phyloP scores from a whole-genome alignment of 495 filamentous ascomycete species.

The Tuber aestivum region DNA sequence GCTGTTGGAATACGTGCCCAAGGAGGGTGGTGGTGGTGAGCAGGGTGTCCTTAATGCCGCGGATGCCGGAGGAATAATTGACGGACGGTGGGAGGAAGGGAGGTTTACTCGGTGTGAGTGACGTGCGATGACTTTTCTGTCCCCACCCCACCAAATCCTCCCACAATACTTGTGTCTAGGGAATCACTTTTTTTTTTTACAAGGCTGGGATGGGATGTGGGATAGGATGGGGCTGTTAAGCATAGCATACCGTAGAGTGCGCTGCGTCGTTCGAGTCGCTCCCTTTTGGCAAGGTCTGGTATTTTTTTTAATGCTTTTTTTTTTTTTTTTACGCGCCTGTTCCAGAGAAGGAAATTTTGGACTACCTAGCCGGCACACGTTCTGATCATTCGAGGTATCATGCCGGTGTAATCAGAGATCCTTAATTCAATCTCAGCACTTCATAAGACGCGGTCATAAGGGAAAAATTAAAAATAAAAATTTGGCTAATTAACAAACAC shows the following conservation, averaged over 20 bases:
- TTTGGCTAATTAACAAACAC: neutral
- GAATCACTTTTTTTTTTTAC: neutral
- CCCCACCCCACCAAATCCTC: neutral
- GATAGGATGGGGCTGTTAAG: neutral
- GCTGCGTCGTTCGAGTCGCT: neutral
- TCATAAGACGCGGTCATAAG: neutral
- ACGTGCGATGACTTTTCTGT: neutral
- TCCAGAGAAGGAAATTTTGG: neutral
- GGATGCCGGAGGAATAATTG: neutral
- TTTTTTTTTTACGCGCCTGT: neutral
- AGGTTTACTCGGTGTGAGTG: neutral
- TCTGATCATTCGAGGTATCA: neutral
- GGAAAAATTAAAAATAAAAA: neutral
- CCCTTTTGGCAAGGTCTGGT: neutral
- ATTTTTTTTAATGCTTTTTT: neutral
- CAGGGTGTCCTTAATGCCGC: neutral
- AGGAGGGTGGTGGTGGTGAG: neutral
- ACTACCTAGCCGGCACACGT: neutral
- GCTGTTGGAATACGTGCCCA: neutral
- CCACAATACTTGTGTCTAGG: neutral
- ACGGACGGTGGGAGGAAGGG: neutral
- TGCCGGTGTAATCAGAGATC: neutral
- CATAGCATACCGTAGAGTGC: neutral
- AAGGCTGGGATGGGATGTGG: neutral
- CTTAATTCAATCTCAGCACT: neutral